Percentiles rank a stretch among this genome's conserved stretches.
phyloP scores from a whole-genome alignment of 148 eudicot genomes.

The Heliamphora exappendiculata region DNA sequence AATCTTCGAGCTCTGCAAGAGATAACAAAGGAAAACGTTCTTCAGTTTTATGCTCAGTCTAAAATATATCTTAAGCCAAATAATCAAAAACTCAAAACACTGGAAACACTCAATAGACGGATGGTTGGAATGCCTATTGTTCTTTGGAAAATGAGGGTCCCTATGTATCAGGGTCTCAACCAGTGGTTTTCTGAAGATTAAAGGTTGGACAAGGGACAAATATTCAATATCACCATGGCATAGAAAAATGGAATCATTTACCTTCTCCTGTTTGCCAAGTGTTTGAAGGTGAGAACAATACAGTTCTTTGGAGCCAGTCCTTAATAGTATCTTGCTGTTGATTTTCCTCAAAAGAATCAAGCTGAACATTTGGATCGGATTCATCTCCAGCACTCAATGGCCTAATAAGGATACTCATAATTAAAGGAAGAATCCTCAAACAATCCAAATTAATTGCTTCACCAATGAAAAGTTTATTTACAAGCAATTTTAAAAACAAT shows the following conservation, averaged over 20 bases:
- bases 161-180: not conserved
- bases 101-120: not conserved
- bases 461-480: constrained; percentile 60
- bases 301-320: constrained; percentile 69
- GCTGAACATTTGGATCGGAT: constrained; percentile 22
- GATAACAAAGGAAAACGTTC: not conserved
- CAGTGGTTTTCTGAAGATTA: not conserved
- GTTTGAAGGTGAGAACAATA: constrained; percentile 52
- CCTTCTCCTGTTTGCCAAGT: constrained; percentile 76
- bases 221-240: not conserved
- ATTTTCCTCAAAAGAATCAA: constrained; percentile 30
- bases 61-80: not conserved
- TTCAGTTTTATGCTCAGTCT: not conserved
- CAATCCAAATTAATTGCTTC: constrained; percentile 52
- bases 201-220: not conserved
- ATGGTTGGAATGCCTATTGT: not conserved
- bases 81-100: not conserved
- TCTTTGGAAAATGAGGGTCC: not conserved
- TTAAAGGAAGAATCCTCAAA: constrained; percentile 58
- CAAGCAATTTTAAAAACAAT: constrained; percentile 44
- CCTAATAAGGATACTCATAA: constrained; percentile 50
- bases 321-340: constrained; percentile 27
- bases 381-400: constrained; percentile 36
- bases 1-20: constrained; percentile 64
- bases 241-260: constrained; percentile 18